A percentile compares a stretch with the other conserved stretches of the same genome.
Conservation (phyloP, 306 rosid species). For the Ormosia semicastrata region DNA sequence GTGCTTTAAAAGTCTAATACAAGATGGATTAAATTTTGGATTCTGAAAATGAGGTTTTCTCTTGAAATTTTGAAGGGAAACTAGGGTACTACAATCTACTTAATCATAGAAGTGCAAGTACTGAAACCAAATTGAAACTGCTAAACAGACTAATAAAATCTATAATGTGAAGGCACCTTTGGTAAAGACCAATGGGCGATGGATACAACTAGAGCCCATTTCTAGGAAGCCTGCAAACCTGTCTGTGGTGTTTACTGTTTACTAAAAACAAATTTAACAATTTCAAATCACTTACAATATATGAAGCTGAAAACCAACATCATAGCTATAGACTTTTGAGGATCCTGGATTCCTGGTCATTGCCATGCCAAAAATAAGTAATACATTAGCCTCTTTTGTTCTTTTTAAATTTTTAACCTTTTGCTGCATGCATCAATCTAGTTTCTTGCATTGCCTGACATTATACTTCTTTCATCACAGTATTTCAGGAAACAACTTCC, state of each 20-base stretch:
- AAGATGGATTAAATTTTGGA: neutral
- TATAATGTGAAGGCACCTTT: neutral
- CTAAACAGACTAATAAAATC: neutral
- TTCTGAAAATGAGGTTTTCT: neutral
- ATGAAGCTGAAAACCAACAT: neutral
- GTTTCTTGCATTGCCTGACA: conserved; percentile 28
- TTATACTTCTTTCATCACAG: conserved; percentile 41
- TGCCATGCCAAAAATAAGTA: neutral
- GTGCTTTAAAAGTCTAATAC: neutral
- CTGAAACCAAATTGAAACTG: neutral
- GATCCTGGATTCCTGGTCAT: neutral
- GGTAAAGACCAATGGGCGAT: neutral
- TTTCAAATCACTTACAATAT: neutral
- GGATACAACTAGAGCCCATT: neutral
- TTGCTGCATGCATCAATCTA: neutral
- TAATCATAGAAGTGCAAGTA: neutral
- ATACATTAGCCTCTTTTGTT: neutral
- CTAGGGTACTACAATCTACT: neutral
- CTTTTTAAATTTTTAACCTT: neutral
- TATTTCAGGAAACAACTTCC: conserved; percentile 81
- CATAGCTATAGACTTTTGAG: neutral
- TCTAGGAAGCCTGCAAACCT: neutral
- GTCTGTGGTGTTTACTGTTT: neutral
- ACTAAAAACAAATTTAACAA: neutral
- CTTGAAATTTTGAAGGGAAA: neutral